phyloP scores from a whole-genome alignment of 148 eudicot species.

The Vaccinium vitisidaea region DNA sequence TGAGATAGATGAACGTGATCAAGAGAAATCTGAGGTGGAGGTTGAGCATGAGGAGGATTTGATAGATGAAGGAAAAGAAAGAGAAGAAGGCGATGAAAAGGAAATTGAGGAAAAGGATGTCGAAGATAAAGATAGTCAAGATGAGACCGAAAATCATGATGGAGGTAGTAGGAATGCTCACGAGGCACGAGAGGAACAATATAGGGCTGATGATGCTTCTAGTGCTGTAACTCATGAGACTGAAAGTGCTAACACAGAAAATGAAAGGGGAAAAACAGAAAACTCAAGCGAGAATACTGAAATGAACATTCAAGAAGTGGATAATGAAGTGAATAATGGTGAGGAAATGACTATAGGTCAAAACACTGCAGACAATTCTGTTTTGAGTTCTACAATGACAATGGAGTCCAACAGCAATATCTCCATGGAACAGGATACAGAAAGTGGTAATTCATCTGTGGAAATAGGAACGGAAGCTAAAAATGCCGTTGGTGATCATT shows the following conservation, averaged over 20 bases:
- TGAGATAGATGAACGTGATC: conserved; percentile 36
- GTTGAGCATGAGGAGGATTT: conserved; percentile 43
- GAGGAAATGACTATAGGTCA: no score
- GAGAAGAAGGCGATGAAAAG: conserved; percentile 44
- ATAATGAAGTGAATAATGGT: conserved; percentile 13
- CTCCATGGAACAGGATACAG: conserved; percentile 23
- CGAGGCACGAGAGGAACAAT: conserved; percentile 82
- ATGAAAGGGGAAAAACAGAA: conserved; percentile 35
- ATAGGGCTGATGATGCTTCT: conserved; percentile 95
- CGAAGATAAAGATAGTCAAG: conserved; percentile 31
- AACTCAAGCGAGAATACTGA: conserved; percentile 36
- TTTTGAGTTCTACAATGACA: conserved; percentile 35
- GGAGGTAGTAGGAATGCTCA: conserved; percentile 38
- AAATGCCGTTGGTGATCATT: conserved; percentile 29
- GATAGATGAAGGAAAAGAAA: conserved; percentile 45
- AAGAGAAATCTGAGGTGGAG: conserved; percentile 37
- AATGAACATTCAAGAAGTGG: conserved; percentile 31
- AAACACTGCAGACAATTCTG: not conserved
- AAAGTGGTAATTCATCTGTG: conserved; percentile 16
- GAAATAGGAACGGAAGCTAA: conserved; percentile 31
- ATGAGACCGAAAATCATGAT: conserved; percentile 42
- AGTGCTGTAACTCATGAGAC: conserved; percentile 85
- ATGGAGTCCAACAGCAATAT: conserved; percentile 22
- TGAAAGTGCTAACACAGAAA: conserved; percentile 29
- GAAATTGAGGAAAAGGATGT: conserved; percentile 36